Evolutionary conservation across 225 moss, liverwort and hornwort genomes (phyloP), one percentile per base, ranked within the genome.

Genomic region (Ulota crispa): DNA sequence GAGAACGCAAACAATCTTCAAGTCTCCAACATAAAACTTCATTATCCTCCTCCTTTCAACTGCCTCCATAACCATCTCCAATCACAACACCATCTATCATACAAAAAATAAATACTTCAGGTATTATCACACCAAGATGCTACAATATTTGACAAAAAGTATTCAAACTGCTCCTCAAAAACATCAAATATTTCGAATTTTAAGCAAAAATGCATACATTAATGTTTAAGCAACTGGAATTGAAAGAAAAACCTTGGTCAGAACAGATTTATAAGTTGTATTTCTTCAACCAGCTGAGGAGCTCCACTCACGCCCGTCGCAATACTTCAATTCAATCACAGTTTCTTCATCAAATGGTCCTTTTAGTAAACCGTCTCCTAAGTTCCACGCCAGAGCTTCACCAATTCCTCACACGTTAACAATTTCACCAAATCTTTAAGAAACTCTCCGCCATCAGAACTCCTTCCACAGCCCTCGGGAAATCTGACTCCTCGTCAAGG

Each of bases 21-120:
- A 81, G 16, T 43, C 65, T 75, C 50, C 78, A 42, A 13, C 9
- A 65, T 42, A 78, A 10, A 84, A 50, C 34, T 42, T 79, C 75
- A 75, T 64, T 64, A 31, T 68, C 30, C 71, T 21, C 26, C 27
- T 72, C 70, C 30, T 41, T 55, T 27, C 74, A 70, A 45, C 74
- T 64, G 30, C 69, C 55, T 73, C 84, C 82, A 82, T 84, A 66
- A 82, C 62, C 81, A 63, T 50, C 65, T 70, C 79, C 70, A 70
- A 59, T 78, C 34, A 84, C 41, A 70, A 32, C 71, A 65, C 53
- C 87, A 78, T 78, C 41, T 81, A 26, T 23, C 57, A 23, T 27
- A 21, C n/a, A 6, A 68, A 50, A 41, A 39, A 37, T 36, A 1
- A 6, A 36, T 10, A 27, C 1, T 34, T 26, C 12, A 3, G 4